phyloP scores from a whole-genome alignment of 2,329 filamentous ascomycete genomes.

The Zymoseptoria ardabiliae region DNA sequence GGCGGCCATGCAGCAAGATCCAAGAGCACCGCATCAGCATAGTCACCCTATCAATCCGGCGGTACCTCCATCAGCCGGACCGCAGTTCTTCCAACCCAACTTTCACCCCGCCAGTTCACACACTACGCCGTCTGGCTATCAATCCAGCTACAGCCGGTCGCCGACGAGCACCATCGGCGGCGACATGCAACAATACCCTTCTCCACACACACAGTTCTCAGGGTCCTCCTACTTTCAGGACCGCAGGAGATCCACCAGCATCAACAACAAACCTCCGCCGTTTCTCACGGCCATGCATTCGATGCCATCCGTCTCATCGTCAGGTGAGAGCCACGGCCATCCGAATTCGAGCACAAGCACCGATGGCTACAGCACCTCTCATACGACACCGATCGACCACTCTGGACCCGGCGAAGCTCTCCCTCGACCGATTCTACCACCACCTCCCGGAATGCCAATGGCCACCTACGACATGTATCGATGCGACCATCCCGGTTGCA shows the following conservation, averaged over 20 bases:
- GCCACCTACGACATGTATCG: slow-evolving; percentile 42
- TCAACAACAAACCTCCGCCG: slow-evolving; percentile 8
- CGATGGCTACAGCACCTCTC: slow-evolving; percentile 29
- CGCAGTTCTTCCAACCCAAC: neutral
- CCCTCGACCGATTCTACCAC: neutral
- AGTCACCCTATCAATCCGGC: slow-evolving; percentile 24
- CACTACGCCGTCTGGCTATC: slow-evolving; percentile 16
- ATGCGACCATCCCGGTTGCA: slow-evolving; percentile 59
- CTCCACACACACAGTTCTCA: slow-evolving; percentile 15
- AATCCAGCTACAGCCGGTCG: slow-evolving; percentile 16
- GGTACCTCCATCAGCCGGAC: slow-evolving; percentile 22
- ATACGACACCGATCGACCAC: slow-evolving; percentile 30
- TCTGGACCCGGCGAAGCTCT: slow-evolving; percentile 20
- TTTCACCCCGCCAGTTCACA: slow-evolving; percentile 13
- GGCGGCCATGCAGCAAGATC: slow-evolving; percentile 16
- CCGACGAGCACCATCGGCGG: slow-evolving; percentile 21
- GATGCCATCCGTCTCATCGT: slow-evolving; percentile 25
- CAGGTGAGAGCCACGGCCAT: slow-evolving; percentile 26
- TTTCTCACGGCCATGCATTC: slow-evolving; percentile 16
- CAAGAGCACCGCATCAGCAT: slow-evolving; percentile 20
- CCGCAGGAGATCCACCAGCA: slow-evolving; percentile 16
- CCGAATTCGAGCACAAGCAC: slow-evolving; percentile 19
- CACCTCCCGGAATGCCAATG: slow-evolving; percentile 21
- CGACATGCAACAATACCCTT: slow-evolving; percentile 20
- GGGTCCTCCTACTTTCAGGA: slow-evolving; percentile 17